Base-by-base conservation (phyloP, 345 rosid species). In the Camelina hispida region DNA sequence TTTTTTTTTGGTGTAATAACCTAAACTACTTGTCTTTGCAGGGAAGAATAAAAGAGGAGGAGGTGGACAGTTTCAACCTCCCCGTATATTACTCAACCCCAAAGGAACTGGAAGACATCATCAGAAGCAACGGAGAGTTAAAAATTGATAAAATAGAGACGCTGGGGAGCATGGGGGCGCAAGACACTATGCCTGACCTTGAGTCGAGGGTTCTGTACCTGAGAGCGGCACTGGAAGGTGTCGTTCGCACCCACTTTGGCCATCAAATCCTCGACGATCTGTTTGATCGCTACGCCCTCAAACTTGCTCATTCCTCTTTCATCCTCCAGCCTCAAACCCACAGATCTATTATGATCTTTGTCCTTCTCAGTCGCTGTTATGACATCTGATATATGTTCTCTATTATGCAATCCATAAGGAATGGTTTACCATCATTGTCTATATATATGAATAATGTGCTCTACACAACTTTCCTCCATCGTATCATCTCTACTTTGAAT, bases 211-310 rank as follows among this genome's bases (percentile, higher is more conserved):
- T 69, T 57, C 23, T 73, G 53, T 73, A 73, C 65, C 64, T 72
- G 23, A 78, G 81, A 72, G 78, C 74, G 0, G 78, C 12, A 35
- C 14, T 67, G 30, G 81, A 78, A 66, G 65, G 78, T 47, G 12
- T 66, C 59, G 52, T 72, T 51, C 25, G 58, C 37, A 55, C 62
- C 47, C 84, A 79, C 44, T 85, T 83, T 69, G 78, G 82, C 23
- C 50, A 34, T 30, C 62, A 66, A 8, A 80, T 76, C 37, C 67
- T 50, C 12, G 78, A 73, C 43, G 74, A 59, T 4, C 61, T 79
- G 61, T 81, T 79, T 32, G 46, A 66, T 37, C 78, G 80, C 16
- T 71, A 71, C 20, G 46, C 76, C 1, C 17, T 43, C 38, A 83
- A 80, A 69, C 30, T 75, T 2, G 71, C 70, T n/a, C 25, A 38